Conservation (phyloP, 139 green algal genomes). For the Chloropicon primus region DNA sequence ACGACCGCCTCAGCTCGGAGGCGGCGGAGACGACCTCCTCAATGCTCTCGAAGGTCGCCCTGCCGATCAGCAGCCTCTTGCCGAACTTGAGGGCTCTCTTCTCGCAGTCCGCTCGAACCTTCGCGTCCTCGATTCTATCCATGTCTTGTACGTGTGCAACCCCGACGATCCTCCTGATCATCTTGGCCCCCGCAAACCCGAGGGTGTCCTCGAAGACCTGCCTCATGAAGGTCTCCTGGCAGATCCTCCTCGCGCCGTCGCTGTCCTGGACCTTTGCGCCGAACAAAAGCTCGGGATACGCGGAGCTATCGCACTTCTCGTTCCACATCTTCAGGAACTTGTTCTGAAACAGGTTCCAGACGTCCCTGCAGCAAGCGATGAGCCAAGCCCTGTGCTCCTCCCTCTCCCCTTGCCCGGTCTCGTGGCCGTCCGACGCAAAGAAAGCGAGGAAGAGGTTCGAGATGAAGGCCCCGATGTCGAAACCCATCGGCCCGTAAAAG, state of each 20-base stretch:
- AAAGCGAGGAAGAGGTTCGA: constrained; percentile 81
- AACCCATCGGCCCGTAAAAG: constrained; percentile 86
- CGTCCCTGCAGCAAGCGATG: constrained; percentile 25
- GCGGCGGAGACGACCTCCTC: constrained; percentile 11
- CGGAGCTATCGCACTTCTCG: background rate
- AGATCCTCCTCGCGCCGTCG: constrained; percentile 14
- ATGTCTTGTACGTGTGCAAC: constrained; percentile 91
- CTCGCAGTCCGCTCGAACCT: constrained; percentile 61
- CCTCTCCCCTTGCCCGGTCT: constrained; percentile 13
- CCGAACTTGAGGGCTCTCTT: constrained; percentile 56
- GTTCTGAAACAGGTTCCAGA: constrained; percentile 49
- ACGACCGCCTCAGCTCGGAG: background rate
- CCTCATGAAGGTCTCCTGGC: constrained; percentile 58
- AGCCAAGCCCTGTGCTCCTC: constrained; percentile 29
- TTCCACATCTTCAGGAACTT: constrained; percentile 59
- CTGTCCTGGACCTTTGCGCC: constrained; percentile 11
- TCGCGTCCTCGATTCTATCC: constrained; percentile 60
- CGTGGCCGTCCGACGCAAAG: constrained; percentile 62
- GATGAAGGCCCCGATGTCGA: constrained; percentile 92
- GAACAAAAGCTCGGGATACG: constrained; percentile 36
- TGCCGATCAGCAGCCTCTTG: constrained; percentile 36
- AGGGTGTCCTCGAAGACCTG: constrained; percentile 53
- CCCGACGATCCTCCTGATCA: constrained; percentile 62
- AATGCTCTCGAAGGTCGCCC: constrained; percentile 9
- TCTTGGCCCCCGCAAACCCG: constrained; percentile 23